Base-by-base conservation (phyloP, 768 basidiomycete species). In the Pulveroboletus sp. region DNA sequence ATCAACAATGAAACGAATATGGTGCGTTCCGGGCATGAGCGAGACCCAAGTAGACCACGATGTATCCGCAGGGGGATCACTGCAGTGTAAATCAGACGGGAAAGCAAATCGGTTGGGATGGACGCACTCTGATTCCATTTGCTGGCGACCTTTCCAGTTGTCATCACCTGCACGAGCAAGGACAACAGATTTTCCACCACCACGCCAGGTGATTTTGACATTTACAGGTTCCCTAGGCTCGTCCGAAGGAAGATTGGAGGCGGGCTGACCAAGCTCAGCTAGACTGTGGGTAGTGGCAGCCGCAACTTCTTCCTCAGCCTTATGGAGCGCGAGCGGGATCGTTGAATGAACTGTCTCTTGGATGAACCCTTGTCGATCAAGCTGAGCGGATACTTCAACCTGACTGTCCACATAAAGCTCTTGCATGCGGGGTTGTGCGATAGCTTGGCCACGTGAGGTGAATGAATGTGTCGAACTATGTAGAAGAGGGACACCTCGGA, bases 1-100 rank as follows among this genome's bases (percentile, higher is more conserved):
- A 66, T 98, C 95, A 52, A 98, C 89, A 56, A 97, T 81, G 75
- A 96, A 98, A 50, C 93, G 90, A 64, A 97, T 78, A 56, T 93
- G 89, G 63, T 97, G 93, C 0, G 93, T 93, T 14, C 95, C 95
- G 0, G 93, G 92, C 9, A 82, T 80, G 0, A 98, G 79, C 5
- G 73, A 60, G 26, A 84, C 70, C 58, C 64, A 65, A 5, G 71
- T 60, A 33, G 62, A 67, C 63, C 70, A 76, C 6, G 65, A 65
- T 52, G 63, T 59, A 39, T 71, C 70, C 4, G 62, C 65, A 43
- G 67, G 63, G 3, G 71, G 60, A 37, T 67, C 53, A 37, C 66
- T 68, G 40, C n/a, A 14, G 24, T 46, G 28, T 37, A 27, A 30
- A 42, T 70, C 52, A 68, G 58, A 41, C n/a, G 9, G 43, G 43